phyloP scores from a whole-genome alignment of 345 rosid species.

The Camelina hispida region DNA sequence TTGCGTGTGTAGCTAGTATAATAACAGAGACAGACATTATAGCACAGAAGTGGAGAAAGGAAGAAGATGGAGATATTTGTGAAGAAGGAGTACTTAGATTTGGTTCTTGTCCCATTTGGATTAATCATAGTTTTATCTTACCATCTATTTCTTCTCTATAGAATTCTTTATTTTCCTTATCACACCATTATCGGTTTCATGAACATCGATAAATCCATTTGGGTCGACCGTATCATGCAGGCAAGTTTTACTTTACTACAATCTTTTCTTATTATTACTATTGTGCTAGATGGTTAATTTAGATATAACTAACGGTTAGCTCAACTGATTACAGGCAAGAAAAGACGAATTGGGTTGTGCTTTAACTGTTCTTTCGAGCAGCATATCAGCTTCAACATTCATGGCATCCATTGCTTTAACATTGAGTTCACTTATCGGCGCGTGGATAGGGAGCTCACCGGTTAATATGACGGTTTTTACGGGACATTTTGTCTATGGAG shows the following conservation, averaged over 20 bases:
- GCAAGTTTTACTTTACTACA: constrained; percentile 31
- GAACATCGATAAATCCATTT: constrained; percentile 70
- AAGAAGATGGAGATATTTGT: constrained; percentile 48
- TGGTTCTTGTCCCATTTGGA: constrained; percentile 70
- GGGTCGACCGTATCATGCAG: constrained; percentile 77
- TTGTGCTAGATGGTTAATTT: no score
- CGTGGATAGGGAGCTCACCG: constrained; percentile 72
- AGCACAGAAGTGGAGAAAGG: constrained; percentile 30
- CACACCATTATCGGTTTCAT: constrained; percentile 71
- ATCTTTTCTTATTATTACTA: not conserved
- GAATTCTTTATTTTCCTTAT: constrained; percentile 62
- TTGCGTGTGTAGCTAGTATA: not conserved
- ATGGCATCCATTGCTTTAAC: constrained; percentile 65
- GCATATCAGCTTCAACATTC: constrained; percentile 66
- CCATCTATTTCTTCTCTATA: constrained; percentile 66
- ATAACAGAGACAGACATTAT: constrained; percentile 2
- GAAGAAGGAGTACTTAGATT: constrained; percentile 66
- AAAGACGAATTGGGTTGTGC: constrained; percentile 43
- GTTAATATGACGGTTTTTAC: constrained; percentile 47
- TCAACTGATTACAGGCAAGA: constrained; percentile 44
- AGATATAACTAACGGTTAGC: not conserved
- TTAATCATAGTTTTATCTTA: constrained; percentile 60
- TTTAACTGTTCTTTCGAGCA: constrained; percentile 57
- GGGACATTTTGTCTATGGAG: constrained; percentile 61
- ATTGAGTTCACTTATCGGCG: constrained; percentile 77